Conservation (phyloP, 2,329 filamentous ascomycete species). For the Aphanocladium album region DNA sequence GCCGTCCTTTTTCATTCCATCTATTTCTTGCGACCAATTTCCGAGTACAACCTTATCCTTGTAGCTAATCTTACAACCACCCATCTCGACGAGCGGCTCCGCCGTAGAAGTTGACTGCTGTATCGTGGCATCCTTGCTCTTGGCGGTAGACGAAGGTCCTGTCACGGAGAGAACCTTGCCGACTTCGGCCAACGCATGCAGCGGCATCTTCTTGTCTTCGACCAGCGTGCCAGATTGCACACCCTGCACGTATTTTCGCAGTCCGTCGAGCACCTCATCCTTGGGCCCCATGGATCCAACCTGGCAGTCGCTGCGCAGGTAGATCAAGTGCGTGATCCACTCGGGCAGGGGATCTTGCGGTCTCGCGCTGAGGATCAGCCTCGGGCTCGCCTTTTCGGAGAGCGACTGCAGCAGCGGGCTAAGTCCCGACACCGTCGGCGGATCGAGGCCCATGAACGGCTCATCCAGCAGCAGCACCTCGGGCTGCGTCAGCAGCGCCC, state of each 20-base stretch:
- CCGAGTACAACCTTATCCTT: slow-evolving; percentile 72
- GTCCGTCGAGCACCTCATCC: slow-evolving; percentile 51
- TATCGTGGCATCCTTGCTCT: slow-evolving; percentile 7
- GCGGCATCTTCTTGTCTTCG: slow-evolving; percentile 45
- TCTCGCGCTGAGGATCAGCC: slow-evolving; percentile 70
- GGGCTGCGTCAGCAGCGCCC: slow-evolving; percentile 71
- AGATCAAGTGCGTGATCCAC: slow-evolving; percentile 83
- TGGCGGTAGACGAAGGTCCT: slow-evolving; percentile 4
- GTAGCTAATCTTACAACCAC: slow-evolving; percentile 77
- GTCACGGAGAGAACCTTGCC: slow-evolving; percentile 38
- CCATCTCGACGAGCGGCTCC: slow-evolving; percentile 79
- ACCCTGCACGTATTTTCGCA: slow-evolving; percentile 44
- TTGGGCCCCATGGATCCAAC: slow-evolving; percentile 63
- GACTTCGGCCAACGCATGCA: slow-evolving; percentile 45
- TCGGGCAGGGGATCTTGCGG: slow-evolving; percentile 83
- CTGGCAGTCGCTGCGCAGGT: slow-evolving; percentile 62
- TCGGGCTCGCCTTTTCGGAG: slow-evolving; percentile 60
- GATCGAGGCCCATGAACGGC: slow-evolving; percentile 94
- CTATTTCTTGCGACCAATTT: slow-evolving; percentile 61
- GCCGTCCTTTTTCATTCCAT: slow-evolving; percentile 51
- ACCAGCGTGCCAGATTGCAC: slow-evolving; percentile 38
- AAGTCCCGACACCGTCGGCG: slow-evolving; percentile 67
- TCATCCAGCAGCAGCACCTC: slow-evolving; percentile 85
- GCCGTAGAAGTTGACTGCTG: slow-evolving; percentile 34
- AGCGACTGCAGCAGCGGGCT: slow-evolving; percentile 66